Evolutionary conservation across 768 basidiomycete species (phyloP), one percentile per base, ranked within the genome.

Genomic region (Clitopilus passeckerianus): DNA sequence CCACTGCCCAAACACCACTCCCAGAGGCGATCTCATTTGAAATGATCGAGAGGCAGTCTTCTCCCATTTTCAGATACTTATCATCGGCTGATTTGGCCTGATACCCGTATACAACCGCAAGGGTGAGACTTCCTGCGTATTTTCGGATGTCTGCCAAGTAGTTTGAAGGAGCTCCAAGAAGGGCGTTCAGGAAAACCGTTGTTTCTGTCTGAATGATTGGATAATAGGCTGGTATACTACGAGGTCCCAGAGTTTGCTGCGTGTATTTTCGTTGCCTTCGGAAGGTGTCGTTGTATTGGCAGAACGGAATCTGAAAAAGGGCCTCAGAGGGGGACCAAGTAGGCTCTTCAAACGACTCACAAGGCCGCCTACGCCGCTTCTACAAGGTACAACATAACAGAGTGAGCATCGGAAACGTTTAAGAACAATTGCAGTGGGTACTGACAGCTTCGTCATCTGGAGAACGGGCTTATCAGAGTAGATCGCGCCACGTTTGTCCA

Each of bases 21-120:
- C 61, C 61, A n/a, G 63, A 60, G 8, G 65, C 60, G 30, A 72
- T 63, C 8, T 65, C 62, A 59, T 70, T 67, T 4, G 68, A 60
- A 24, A 73, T 58, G 43, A 71, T 57, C 12, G 64, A 56, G 41
- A 73, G 57, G 50, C 67, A 67, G 54, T 70, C 66, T 56, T 68
- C 68, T 8, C 68, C 71, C 22, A 71, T 61, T 7, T 59, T 37
- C 22, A 73, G 64, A 52, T 70, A 71, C 23, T 64, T 59, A 59
- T 73, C 72, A 10, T 68, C 59, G 5, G 54, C 55, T 16, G 59
- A 57, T 22, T 65, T 59, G 9, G 67, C 65, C 34, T 72, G 54
- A 59, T 84, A 77, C 5, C 83, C 84, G 52, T 86, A 86, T 7
- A 82, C 70, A 43, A 80, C 76, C 22, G 70, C 68, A 6, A 70